Percentiles rank a stretch among this genome's conserved stretches.
phyloP scores from a whole-genome alignment of 2,329 filamentous ascomycete species.

The Sphaceloma murrayae region DNA sequence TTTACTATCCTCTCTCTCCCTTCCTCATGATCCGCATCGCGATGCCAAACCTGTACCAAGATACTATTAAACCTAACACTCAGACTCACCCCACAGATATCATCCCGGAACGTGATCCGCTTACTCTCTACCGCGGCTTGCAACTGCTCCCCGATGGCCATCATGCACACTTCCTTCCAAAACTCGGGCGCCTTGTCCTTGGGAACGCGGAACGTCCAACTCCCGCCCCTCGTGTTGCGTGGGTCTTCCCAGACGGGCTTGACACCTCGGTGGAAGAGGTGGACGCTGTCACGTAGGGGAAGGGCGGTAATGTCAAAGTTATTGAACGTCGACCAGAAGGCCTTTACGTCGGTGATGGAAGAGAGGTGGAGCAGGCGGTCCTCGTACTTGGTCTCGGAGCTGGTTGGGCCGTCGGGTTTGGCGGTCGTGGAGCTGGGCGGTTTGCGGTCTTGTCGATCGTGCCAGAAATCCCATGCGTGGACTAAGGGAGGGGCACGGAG shows the following conservation, averaged over 20 bases:
- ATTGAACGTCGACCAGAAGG: conserved; percentile 47
- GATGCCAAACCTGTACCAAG: conserved; percentile 88
- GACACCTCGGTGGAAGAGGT: conserved; percentile 73
- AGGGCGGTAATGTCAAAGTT: conserved; percentile 69
- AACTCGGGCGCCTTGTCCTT: conserved; percentile 63
- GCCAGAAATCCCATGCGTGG: conserved; percentile 45
- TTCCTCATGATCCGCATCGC: conserved; percentile 68
- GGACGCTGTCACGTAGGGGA: conserved; percentile 56
- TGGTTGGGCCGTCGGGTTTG: not conserved
- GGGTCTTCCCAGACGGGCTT: conserved; percentile 80
- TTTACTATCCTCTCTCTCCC: conserved; percentile 67
- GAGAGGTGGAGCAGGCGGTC: conserved; percentile 39
- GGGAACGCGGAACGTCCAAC: conserved; percentile 84
- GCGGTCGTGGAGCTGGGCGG: conserved; percentile 14
- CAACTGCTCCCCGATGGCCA: conserved; percentile 74
- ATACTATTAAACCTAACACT: conserved; percentile 83
- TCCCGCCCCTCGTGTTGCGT: conserved; percentile 74
- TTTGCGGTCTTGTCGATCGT: conserved; percentile 36
- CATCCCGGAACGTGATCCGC: conserved; percentile 57
- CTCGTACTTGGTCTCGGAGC: conserved; percentile 30
- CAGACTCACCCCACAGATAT: conserved; percentile 76
- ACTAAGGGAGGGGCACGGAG: conserved; percentile 40
- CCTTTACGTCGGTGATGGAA: conserved; percentile 38
- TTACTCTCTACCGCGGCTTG: conserved; percentile 58
- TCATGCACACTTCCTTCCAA: conserved; percentile 71